Percentiles rank a stretch among this genome's conserved stretches.
These are phyloP conservation scores for Huntiella omanensis DNA, from an alignment of 2,329 filamentous ascomycete genomes.

Conservation along the genomic window DNA sequence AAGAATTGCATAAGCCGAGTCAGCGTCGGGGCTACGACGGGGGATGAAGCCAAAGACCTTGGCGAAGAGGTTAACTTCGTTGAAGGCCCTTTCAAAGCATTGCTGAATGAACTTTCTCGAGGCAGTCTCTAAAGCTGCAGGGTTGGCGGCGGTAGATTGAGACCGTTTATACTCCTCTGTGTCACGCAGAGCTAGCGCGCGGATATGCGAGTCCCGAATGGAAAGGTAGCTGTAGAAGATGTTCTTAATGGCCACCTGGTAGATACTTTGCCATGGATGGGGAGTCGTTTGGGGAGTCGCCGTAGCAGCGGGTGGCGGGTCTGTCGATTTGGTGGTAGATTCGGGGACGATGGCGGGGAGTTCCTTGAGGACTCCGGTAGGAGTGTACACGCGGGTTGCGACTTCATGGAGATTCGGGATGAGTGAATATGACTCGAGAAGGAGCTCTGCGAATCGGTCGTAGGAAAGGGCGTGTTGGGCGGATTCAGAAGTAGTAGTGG, in stretches of 20 bases:
- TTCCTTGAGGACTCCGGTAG: slow-evolving; percentile 27
- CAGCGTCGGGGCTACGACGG: slow-evolving; percentile 28
- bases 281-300: too few species aligned
- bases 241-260: slow-evolving; percentile 33
- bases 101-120: slow-evolving; percentile 40
- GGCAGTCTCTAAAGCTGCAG: slow-evolving; percentile 31
- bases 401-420: slow-evolving; percentile 37
- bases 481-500: slow-evolving; percentile 36
- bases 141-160: slow-evolving; percentile 26
- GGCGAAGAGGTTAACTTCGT: slow-evolving; percentile 33
- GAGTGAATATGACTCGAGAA: slow-evolving; percentile 35
- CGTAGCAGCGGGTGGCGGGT: too few species aligned
- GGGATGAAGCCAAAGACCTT: slow-evolving; percentile 38
- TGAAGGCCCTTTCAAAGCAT: slow-evolving; percentile 37
- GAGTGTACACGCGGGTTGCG: slow-evolving; percentile 31
- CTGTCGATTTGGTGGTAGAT: background rate
- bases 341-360: slow-evolving; percentile 24
- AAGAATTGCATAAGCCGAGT: slow-evolving; percentile 32
- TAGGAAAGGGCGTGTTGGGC: slow-evolving; percentile 41
- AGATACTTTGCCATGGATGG: slow-evolving; percentile 19
- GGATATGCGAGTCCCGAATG: slow-evolving; percentile 34
- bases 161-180: slow-evolving; percentile 29
- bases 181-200: slow-evolving; percentile 33
- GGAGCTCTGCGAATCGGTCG: slow-evolving; percentile 39
- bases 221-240: slow-evolving; percentile 35